Evolutionary conservation across 208 protist genomes (phyloP), one percentile per base, ranked within the genome.

Genomic region (Acanthamoeba sp.): DNA sequence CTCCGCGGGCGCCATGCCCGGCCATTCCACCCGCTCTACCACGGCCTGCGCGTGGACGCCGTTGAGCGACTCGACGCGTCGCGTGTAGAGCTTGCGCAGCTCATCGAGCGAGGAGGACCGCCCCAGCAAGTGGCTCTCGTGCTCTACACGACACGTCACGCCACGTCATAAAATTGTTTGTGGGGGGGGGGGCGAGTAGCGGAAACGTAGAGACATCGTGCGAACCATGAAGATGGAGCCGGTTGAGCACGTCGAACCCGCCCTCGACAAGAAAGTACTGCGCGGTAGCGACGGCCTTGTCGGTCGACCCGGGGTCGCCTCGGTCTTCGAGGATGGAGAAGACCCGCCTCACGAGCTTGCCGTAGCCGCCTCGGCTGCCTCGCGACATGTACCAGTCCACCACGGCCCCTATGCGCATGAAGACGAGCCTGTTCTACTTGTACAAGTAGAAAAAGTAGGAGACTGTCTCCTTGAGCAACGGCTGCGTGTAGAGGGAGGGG

Each of bases 181-280:
- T 27, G 22, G 3, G 22, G 16, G 10, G 69, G 16, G 36, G n/a
- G 27, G 69, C 1, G 34, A 27, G 69, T 32, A 4, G 69, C n/a
- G n/a, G n/a, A n/a, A n/a, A n/a, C n/a, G n/a, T n/a, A n/a, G n/a
- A n/a, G n/a, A n/a, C n/a, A n/a, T n/a, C n/a, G 22, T 2, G 16
- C 34, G 69, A 2, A 84, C 76, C 76, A 20, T 84, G 45, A 12
- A 84, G 24, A n/a, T 84, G 76, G 2, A 45, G 40, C 20, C 45
- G 42, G 29, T 84, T 52, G 76, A 84, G 36, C 27, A 84, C 76
- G 76, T 55, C 24, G 29, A 84, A 84, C 14, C 76, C 76, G 16
- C 76, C 76, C 24, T 84, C 76, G 42, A 84, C 76, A 2, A 84
- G 76, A n/a, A 57, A 84, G 45, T 57, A 84, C 27, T 55, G n/a